Evolutionary conservation across 352 stramenopile genomes (phyloP).

Genomic region (Paralagenidium karlingii): DNA sequence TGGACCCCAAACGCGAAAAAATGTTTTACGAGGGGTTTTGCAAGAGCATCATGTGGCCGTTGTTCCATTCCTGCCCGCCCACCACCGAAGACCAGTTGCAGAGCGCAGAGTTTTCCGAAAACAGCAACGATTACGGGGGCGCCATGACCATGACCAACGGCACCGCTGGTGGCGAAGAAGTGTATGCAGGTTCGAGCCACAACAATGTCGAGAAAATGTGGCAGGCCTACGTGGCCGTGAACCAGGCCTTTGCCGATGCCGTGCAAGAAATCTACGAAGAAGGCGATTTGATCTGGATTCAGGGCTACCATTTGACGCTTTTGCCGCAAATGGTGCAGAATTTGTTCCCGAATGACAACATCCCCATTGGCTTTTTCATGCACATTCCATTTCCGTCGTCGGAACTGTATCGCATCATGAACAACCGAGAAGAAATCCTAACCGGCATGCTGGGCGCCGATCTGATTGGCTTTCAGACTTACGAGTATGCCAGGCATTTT

Average conservation of each 20-base stretch:
- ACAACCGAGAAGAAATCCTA: constrained; percentile 78
- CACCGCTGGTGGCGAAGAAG: constrained; percentile 1
- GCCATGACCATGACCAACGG: constrained; percentile 18
- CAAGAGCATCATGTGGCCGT: constrained; percentile 85
- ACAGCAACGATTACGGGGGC: too few relatives aligned
- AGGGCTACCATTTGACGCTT: constrained; percentile 85
- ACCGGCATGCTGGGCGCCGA: constrained; percentile 79
- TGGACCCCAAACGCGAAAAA: constrained; percentile 72
- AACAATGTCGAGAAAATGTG: constrained; percentile 76
- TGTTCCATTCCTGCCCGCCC: constrained; percentile 81
- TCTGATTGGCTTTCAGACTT: constrained; percentile 86
- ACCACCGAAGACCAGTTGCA: constrained; percentile 67
- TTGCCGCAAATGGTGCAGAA: constrained; percentile 83
- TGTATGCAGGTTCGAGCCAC: constrained; percentile 20
- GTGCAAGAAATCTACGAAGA: constrained; percentile 82
- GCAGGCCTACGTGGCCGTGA: constrained; percentile 83
- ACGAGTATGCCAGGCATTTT: constrained; percentile 85
- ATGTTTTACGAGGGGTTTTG: constrained; percentile 87
- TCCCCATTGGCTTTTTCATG: constrained; percentile 80
- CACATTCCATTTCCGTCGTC: constrained; percentile 86
- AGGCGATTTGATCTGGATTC: constrained; percentile 83
- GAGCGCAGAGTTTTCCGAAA: constrained; percentile 25
- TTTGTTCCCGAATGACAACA: constrained; percentile 85
- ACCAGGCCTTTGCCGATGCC: constrained; percentile 78
- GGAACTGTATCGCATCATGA: constrained; percentile 83